Percentiles rank a stretch among this genome's conserved stretches.
Conservation (phyloP, 495 filamentous ascomycete genomes). For the Geopyxis carbonaria region DNA sequence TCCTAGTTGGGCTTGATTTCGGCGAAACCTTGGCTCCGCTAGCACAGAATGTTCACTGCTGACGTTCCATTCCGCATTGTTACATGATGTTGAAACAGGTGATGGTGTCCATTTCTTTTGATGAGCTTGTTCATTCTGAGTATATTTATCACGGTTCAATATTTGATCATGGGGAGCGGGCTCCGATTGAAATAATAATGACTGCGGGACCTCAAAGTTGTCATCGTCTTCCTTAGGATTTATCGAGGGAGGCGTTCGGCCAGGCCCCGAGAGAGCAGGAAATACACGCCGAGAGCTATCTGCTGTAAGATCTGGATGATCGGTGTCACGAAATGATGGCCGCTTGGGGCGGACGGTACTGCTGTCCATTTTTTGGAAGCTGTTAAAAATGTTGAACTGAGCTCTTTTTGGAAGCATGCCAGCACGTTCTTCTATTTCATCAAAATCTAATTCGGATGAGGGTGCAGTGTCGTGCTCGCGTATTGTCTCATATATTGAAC, state of each 20-base stretch:
- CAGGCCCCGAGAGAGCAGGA: slow-evolving; percentile 16
- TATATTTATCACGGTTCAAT: slow-evolving; percentile 1
- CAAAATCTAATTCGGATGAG: slow-evolving; percentile 17
- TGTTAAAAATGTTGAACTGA: too few species aligned
- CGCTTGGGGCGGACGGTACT: too few species aligned
- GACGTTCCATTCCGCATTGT: slow-evolving; percentile 29
- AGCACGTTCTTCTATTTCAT: slow-evolving; percentile 48
- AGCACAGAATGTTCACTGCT: slow-evolving; percentile 31
- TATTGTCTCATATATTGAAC: slow-evolving; percentile 23
- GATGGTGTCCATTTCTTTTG: slow-evolving; percentile 12
- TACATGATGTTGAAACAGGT: too few species aligned
- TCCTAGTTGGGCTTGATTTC: slow-evolving; percentile 10
- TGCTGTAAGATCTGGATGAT: slow-evolving; percentile 14
- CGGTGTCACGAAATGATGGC: slow-evolving; percentile 15
- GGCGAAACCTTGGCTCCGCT: slow-evolving; percentile 6
- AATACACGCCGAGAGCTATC: slow-evolving; percentile 17
- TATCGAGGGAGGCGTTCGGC: slow-evolving; percentile 15
- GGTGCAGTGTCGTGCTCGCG: slow-evolving; percentile 19
- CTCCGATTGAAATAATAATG: slow-evolving; percentile 50
- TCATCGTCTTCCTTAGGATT: slow-evolving; percentile 47
- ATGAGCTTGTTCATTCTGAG: slow-evolving; percentile 13
- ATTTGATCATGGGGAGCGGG: background rate
- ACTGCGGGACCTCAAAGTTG: slow-evolving; percentile 84
- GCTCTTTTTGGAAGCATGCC: slow-evolving; percentile 31
- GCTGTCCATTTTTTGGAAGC: too few species aligned